These are phyloP conservation scores for Omphalea diandra DNA, from an alignment of 441 rosid species.

Conservation along the genomic window DNA sequence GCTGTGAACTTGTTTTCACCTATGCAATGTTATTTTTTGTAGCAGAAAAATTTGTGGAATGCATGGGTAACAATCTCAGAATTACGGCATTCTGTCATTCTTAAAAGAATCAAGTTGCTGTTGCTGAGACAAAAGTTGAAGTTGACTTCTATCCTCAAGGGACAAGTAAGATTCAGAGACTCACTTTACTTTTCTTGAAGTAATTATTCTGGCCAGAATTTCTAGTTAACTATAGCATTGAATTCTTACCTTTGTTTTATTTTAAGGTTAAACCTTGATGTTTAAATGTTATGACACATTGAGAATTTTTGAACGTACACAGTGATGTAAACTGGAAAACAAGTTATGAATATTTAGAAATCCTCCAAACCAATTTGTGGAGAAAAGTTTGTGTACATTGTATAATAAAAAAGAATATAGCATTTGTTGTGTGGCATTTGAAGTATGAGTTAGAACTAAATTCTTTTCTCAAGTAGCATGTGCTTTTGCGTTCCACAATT, in stretches of 20 bases:
- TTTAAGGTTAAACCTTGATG: neutral
- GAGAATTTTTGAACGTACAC: neutral
- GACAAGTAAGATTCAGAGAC: slow-evolving; percentile 54
- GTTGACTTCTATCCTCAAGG: slow-evolving; percentile 59
- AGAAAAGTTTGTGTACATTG: neutral
- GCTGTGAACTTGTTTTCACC: neutral
- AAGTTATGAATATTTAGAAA: slow-evolving; percentile 5
- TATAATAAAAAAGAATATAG: neutral
- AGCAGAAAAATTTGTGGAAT: slow-evolving; percentile 64
- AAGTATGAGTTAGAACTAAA: neutral
- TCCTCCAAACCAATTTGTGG: neutral
- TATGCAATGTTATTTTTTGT: slow-evolving; percentile 21
- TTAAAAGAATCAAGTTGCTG: slow-evolving; percentile 63
- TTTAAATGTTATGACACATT: neutral
- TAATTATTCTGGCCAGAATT: neutral
- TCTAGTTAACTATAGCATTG: slow-evolving; percentile 3
- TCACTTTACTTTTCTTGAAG: slow-evolving; percentile 6
- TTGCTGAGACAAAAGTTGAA: slow-evolving; percentile 71
- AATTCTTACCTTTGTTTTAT: slow-evolving; percentile 11
- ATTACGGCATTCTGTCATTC: slow-evolving; percentile 70
- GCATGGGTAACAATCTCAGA: slow-evolving; percentile 65
- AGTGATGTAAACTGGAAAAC: neutral
- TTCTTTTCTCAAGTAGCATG: neutral
- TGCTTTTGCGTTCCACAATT: neutral
- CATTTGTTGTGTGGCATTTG: neutral